Base-by-base conservation (phyloP, 139 green algal genomes). In the Coelastrella sp. region DNA sequence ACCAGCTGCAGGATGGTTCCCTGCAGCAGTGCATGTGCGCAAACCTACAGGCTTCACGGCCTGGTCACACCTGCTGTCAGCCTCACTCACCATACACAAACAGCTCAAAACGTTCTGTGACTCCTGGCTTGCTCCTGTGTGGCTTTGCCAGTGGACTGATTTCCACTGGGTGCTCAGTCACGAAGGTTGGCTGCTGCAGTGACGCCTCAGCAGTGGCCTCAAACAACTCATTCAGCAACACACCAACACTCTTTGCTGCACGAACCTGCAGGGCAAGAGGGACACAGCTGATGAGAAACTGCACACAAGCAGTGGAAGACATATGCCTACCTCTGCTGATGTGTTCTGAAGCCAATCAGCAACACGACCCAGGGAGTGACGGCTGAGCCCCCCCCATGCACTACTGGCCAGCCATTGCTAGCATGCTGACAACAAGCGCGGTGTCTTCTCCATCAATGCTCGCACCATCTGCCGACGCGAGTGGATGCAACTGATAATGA, bases 51-150 rank as follows among this genome's bases (percentile, higher is more conserved):
- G 22, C 15, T 22, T 22, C 24, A 74, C 0, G 6, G 8, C n/a
- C 60, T 60, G 14, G 17, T 27, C 49, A 56, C 35, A 49, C 35
- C 35, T 49, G 35, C 35, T 49, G 35, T 49, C 35, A 49, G n/a
- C 68, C 75, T 6, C n/a, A 17, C 93, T 15, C 49, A 97, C 95
- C 96, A 88, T 95, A 95, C 85, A 99, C 94, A 91, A 99, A 99
- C 1, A 99, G 95, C 96, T 99, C 98, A 93, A 99, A 99, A 27
- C 98, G 94, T 93, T 99, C 98, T 24, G 96, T 96, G 10, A 98
- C 91, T 8, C 97, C 98, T 7, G 93, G 89, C 73, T 96, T 94
- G 78, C 27, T 92, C 66, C 98, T 92, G 93, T 99, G 98, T 15
- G 96, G 96, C 94, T 99, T 99, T 75, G 98, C 97, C 80, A 99